phyloP scores from a whole-genome alignment of 2,329 filamentous ascomycete species.

The Ceratocystis harringtonii region DNA sequence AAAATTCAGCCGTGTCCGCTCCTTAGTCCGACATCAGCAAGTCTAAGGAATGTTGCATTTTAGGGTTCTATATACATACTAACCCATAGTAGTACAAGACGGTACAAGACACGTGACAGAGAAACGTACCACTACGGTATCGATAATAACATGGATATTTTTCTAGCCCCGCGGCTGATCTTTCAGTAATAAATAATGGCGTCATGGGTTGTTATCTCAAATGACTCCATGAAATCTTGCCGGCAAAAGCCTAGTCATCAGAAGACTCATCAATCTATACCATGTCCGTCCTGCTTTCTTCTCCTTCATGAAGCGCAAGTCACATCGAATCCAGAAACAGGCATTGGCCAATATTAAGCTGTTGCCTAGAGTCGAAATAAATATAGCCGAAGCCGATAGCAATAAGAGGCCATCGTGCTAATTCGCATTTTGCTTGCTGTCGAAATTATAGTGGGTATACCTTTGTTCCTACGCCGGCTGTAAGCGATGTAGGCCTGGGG shows the following conservation, averaged over 20 bases:
- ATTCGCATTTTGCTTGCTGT: background rate
- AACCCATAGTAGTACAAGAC: background rate
- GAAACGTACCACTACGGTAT: no score
- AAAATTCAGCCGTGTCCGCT: no score
- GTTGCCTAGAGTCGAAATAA: background rate
- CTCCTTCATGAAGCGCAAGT: no score
- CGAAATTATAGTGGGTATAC: background rate
- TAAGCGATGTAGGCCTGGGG: background rate
- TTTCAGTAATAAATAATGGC: no score
- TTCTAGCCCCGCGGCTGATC: no score
- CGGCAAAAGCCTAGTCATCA: no score
- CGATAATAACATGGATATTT: no score
- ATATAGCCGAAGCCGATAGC: no score
- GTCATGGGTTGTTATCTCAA: no score
- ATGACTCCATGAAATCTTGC: no score
- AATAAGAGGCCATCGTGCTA: background rate
- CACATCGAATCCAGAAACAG: background rate
- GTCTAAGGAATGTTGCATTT: accelerated
- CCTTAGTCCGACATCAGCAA: no score
- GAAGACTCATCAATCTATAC: background rate
- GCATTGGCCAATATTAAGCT: background rate
- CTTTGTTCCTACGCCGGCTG: background rate
- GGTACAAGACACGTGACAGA: background rate
- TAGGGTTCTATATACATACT: background rate
- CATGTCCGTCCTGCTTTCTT: background rate